Evolutionary conservation across 352 stramenopile species (phyloP).

Genomic region (Globisporangium sylvaticum): DNA sequence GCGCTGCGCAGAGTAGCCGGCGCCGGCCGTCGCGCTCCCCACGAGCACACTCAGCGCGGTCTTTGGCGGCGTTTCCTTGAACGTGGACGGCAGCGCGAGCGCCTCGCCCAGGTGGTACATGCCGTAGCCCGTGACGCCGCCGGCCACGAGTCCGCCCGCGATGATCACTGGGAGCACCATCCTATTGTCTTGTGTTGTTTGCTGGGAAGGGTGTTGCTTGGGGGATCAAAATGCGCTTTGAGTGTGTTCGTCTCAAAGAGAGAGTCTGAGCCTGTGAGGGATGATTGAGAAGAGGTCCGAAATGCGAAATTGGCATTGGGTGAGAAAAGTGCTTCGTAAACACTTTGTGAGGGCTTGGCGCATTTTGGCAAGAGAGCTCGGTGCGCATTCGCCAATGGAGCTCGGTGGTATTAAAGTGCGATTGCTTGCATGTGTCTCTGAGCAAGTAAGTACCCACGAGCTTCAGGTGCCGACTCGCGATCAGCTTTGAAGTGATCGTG

Average conservation of each 20-base stretch:
- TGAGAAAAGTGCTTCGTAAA: slow-evolving; percentile 8
- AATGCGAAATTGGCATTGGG: slow-evolving; percentile 1
- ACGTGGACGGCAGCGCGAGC: slow-evolving; percentile 34
- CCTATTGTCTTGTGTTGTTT: background rate
- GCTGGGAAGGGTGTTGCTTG: background rate
- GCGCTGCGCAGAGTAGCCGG: slow-evolving; percentile 48
- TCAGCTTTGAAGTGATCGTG: too few relatives aligned
- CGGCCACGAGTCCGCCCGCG: slow-evolving; percentile 39
- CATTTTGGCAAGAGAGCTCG: background rate
- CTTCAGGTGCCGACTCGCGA: too few relatives aligned
- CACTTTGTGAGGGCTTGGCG: background rate
- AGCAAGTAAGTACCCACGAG: too few relatives aligned
- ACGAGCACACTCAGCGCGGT: slow-evolving; percentile 32
- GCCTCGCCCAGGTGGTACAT: slow-evolving; percentile 64
- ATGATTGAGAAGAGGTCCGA: background rate
- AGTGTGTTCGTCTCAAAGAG: background rate
- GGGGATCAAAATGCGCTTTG: background rate
- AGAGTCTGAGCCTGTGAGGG: too few relatives aligned
- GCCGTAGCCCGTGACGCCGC: slow-evolving; percentile 47
- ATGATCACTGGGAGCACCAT: slow-evolving; percentile 76
- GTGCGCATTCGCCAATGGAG: background rate
- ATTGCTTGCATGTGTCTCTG: background rate
- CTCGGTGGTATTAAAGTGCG: background rate
- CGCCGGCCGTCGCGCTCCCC: slow-evolving; percentile 30
- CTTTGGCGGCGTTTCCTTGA: slow-evolving; percentile 34